These are phyloP conservation scores for Nannochloropsis salina DNA, from an alignment of 108 stramenopile genomes.

Conservation along the genomic window DNA sequence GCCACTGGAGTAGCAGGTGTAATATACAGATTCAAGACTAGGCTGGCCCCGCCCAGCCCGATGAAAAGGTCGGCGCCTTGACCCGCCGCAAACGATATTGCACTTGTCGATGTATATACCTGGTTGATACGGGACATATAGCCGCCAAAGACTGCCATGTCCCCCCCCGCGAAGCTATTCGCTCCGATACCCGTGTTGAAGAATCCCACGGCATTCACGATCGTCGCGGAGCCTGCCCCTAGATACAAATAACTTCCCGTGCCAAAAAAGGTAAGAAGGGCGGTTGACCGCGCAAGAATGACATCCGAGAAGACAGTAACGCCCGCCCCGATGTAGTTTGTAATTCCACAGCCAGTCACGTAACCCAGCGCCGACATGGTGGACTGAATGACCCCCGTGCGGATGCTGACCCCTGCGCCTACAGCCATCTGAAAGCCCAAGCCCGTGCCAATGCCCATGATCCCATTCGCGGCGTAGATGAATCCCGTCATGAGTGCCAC, in stretches of 20 bases:
- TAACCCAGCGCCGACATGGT: neutral
- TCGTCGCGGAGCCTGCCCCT: neutral
- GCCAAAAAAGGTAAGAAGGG: neutral
- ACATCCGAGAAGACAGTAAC: neutral
- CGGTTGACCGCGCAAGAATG: neutral
- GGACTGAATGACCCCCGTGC: neutral
- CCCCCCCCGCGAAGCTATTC: neutral
- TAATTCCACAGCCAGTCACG: neutral
- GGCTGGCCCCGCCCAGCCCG: neutral
- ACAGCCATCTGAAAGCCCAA: constrained; percentile 1
- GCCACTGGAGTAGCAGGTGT: neutral
- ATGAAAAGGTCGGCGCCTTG: neutral
- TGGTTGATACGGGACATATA: neutral
- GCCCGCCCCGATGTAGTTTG: neutral
- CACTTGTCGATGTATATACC: neutral
- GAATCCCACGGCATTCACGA: neutral
- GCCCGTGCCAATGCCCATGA: neutral
- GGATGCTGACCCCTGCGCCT: constrained; percentile 16
- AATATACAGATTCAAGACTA: neutral
- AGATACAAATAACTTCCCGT: neutral
- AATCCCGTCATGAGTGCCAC: neutral
- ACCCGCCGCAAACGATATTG: neutral
- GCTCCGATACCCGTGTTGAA: neutral
- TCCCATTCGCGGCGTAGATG: neutral
- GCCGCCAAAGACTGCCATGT: neutral